These are phyloP conservation scores for Clonostachys rosea DNA, from an alignment of 2,329 filamentous ascomycete genomes.

Conservation along the genomic window DNA sequence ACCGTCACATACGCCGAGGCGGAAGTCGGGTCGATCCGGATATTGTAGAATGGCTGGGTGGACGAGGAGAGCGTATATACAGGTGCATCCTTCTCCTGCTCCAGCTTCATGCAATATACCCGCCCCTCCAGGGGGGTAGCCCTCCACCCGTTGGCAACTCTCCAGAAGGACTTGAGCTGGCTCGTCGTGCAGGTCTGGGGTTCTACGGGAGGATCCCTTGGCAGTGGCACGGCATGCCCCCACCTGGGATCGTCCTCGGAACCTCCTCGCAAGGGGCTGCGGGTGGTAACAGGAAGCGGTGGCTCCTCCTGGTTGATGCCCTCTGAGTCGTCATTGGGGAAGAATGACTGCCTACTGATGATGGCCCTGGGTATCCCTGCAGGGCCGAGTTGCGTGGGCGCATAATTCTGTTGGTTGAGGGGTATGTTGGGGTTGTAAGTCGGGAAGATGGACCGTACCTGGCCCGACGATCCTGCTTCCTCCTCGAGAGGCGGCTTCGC, in stretches of 20 bases:
- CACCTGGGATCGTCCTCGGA: not conserved
- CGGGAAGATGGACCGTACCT: slow-evolving; percentile 70
- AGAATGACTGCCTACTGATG: slow-evolving; percentile 55
- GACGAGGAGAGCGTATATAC: slow-evolving; percentile 62
- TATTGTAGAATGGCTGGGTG: slow-evolving; percentile 61
- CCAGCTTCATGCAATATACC: slow-evolving; percentile 54
- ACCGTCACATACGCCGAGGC: slow-evolving; percentile 57
- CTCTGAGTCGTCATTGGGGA: slow-evolving; percentile 9
- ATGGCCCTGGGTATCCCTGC: slow-evolving; percentile 58
- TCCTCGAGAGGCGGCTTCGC: slow-evolving; percentile 45
- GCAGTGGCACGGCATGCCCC: slow-evolving; percentile 12
- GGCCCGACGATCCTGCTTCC: slow-evolving; percentile 13
- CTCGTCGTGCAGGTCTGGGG: slow-evolving; percentile 52
- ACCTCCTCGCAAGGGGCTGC: slow-evolving; percentile 6
- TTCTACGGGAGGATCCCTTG: slow-evolving; percentile 35
- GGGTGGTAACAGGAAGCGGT: slow-evolving; percentile 9
- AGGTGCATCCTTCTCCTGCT: slow-evolving; percentile 53
- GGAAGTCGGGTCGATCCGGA: slow-evolving; percentile 60
- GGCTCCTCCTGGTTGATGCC: slow-evolving; percentile 6
- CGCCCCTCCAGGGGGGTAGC: slow-evolving; percentile 54
- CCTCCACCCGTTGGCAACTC: slow-evolving; percentile 65
- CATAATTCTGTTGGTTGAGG: slow-evolving; percentile 66
- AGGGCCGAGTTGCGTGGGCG: slow-evolving; percentile 60
- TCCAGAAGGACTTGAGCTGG: slow-evolving; percentile 62
- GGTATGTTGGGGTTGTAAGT: slow-evolving; percentile 65